Evolutionary conservation across 73 alveolate species (phyloP).

Genomic region (Paramecium sexaurelia): DNA sequence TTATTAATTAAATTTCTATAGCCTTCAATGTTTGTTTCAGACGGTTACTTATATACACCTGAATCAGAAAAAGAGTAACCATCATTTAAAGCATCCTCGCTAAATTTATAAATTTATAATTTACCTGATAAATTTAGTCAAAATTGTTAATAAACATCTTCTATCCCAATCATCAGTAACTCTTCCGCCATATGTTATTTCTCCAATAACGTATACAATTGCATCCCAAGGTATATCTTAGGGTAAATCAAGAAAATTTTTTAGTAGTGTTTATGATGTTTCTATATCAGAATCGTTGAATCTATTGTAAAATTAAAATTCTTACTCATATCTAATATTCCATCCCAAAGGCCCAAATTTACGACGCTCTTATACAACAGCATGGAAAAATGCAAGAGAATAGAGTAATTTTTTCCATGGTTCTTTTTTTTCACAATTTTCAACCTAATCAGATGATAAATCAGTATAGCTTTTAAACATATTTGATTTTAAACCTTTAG

Average conservation of each 20-base stretch:
- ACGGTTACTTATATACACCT: conserved; percentile 75
- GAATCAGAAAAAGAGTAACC: conserved; percentile 71
- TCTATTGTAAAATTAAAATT: neutral
- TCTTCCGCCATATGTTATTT: conserved; percentile 98
- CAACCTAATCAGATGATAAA: conserved; percentile 84
- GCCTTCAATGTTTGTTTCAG: conserved; percentile 64
- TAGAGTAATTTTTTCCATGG: conserved; percentile 87
- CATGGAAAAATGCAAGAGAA: conserved; percentile 97
- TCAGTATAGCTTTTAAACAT: conserved; percentile 82
- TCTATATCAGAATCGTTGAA: conserved; percentile 97
- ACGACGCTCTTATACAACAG: conserved; percentile 95
- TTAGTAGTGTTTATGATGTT: conserved; percentile 88
- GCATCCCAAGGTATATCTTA: conserved; percentile 96
- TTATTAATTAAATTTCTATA: conserved; percentile 74
- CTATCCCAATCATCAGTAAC: conserved; percentile 98
- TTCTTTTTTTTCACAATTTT: conserved; percentile 81
- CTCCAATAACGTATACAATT: conserved; percentile 89
- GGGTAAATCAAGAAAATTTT: conserved; percentile 87
- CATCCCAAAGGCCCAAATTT: conserved; percentile 98
- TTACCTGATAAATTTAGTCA: conserved; percentile 72
- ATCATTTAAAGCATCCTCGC: conserved; percentile 87
- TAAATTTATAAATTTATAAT: conserved; percentile 4
- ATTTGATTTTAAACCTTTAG: conserved; percentile 83
- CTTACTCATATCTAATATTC: conserved; percentile 92
- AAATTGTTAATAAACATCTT: conserved; percentile 89